Percentiles rank a stretch among this genome's conserved stretches.
These are phyloP conservation scores for Entomortierella beljakovae DNA, from an alignment of 192 early-diverging fungal species.

Conservation along the genomic window DNA sequence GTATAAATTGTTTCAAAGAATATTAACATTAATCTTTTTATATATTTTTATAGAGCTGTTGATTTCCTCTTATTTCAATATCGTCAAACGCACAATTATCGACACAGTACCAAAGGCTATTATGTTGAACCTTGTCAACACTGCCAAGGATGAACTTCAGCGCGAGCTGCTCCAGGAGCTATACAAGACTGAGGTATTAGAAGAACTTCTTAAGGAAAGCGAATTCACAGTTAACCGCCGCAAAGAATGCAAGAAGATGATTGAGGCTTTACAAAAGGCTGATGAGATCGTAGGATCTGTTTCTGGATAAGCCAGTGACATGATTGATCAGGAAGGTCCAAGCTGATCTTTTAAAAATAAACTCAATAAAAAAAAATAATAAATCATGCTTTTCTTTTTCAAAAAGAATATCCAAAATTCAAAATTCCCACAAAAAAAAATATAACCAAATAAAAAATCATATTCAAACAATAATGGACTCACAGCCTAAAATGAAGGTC, in stretches of 20 bases:
- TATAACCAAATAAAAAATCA: neutral
- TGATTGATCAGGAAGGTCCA: neutral
- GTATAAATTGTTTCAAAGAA: neutral
- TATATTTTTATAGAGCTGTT: constrained; percentile 76
- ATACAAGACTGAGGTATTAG: constrained; percentile 95
- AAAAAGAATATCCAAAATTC: neutral
- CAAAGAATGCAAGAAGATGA: constrained; percentile 99
- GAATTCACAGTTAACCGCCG: constrained; percentile 92
- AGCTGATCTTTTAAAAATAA: neutral
- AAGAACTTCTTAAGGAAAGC: constrained; percentile 96
- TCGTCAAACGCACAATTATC: constrained; percentile 97
- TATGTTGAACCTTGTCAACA: constrained; percentile 95
- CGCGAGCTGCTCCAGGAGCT: constrained; percentile 94
- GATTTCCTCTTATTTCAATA: constrained; percentile 98
- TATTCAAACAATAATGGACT: constrained; percentile 1
- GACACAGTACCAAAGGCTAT: constrained; percentile 99
- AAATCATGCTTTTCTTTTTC: constrained; percentile 1
- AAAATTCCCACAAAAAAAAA: neutral
- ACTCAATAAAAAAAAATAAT: neutral
- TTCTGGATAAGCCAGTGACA: neutral
- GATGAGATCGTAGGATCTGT: constrained; percentile 69
- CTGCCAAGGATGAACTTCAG: constrained; percentile 94
- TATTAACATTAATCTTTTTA: neutral
- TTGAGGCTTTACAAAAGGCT: constrained; percentile 87
- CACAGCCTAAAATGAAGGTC: constrained; percentile 11